Conservation (phyloP, 805 yeast genomes). For the Ogataea salicorniae region DNA sequence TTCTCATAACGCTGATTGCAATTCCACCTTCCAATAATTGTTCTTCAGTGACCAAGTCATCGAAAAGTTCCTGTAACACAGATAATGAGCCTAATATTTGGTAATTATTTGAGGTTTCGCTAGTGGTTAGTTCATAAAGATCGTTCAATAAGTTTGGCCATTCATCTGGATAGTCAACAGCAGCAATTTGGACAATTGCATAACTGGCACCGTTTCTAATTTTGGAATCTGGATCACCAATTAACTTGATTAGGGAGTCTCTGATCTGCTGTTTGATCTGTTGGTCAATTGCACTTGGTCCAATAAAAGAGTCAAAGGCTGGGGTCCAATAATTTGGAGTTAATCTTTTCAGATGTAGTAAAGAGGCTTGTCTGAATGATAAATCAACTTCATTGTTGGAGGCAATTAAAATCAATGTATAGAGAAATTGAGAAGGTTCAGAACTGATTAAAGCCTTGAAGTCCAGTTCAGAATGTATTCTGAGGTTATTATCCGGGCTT, state of each 20-base stretch:
- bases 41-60: constrained; percentile 79
- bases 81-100: constrained; percentile 50
- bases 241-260: constrained; percentile 42
- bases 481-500: constrained; percentile 43
- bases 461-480: constrained; percentile 48
- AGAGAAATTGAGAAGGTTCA: constrained; percentile 46
- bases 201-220: constrained; percentile 65
- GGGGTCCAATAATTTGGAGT: constrained; percentile 79
- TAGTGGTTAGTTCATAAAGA: constrained; percentile 35
- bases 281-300: constrained; percentile 46
- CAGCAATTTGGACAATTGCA: constrained; percentile 77
- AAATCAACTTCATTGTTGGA: constrained; percentile 24
- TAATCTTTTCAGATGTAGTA: constrained; percentile 61
- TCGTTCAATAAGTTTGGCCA: constrained; percentile 71
- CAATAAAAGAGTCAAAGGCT: constrained; percentile 69
- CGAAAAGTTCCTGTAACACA: constrained; percentile 71
- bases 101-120: constrained; percentile 27
- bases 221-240: constrained; percentile 47
- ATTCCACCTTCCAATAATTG: constrained; percentile 78
- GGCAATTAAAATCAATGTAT: constrained; percentile 40
- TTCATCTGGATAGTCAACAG: constrained; percentile 90
- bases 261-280: constrained; percentile 50
- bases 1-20: constrained; percentile 49
- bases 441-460: constrained; percentile 38
- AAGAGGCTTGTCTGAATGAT: constrained; percentile 52